phyloP scores from a whole-genome alignment of 1,139 yeast species.

The Diutina rugosa region DNA sequence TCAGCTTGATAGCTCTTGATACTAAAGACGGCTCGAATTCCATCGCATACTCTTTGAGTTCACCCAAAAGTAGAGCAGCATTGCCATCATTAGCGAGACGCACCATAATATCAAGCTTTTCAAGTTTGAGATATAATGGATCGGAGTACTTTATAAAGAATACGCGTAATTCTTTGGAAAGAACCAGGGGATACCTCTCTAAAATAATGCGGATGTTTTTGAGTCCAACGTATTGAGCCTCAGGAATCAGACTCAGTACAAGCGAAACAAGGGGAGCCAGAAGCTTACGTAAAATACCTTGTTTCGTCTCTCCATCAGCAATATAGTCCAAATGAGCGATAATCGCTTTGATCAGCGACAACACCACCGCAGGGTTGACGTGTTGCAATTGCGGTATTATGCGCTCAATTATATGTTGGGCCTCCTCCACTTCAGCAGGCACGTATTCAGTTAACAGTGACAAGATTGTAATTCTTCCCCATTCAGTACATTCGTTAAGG shows the following conservation, averaged over 20 bases:
- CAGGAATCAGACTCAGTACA: slow-evolving; percentile 76
- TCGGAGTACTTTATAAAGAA: slow-evolving; percentile 92
- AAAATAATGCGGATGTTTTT: slow-evolving; percentile 83
- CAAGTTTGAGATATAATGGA: slow-evolving; percentile 85
- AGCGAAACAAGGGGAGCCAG: slow-evolving; percentile 89
- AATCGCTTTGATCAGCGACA: slow-evolving; percentile 75
- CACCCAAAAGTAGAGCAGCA: slow-evolving; percentile 60
- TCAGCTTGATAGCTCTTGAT: slow-evolving; percentile 65
- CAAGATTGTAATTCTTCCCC: slow-evolving; percentile 92
- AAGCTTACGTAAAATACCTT: slow-evolving; percentile 50
- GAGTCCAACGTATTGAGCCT: slow-evolving; percentile 90
- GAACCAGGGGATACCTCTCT: slow-evolving; percentile 75
- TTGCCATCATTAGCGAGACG: slow-evolving; percentile 67
- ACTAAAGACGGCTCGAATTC: slow-evolving; percentile 91
- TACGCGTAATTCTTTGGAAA: slow-evolving; percentile 73
- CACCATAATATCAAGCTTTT: slow-evolving; percentile 82
- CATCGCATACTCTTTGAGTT: slow-evolving; percentile 84
- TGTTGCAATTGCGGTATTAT: slow-evolving; percentile 95
- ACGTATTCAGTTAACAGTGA: slow-evolving; percentile 68
- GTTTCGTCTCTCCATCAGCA: slow-evolving; percentile 8
- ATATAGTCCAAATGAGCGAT: slow-evolving; percentile 56
- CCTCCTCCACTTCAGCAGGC: slow-evolving; percentile 45
- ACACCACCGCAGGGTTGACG: slow-evolving; percentile 90
- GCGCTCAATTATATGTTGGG: slow-evolving; percentile 78
- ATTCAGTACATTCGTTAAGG: slow-evolving; percentile 93